These are phyloP conservation scores for Rosa rugosa DNA, from an alignment of 306 rosid species.

Conservation along the genomic window DNA sequence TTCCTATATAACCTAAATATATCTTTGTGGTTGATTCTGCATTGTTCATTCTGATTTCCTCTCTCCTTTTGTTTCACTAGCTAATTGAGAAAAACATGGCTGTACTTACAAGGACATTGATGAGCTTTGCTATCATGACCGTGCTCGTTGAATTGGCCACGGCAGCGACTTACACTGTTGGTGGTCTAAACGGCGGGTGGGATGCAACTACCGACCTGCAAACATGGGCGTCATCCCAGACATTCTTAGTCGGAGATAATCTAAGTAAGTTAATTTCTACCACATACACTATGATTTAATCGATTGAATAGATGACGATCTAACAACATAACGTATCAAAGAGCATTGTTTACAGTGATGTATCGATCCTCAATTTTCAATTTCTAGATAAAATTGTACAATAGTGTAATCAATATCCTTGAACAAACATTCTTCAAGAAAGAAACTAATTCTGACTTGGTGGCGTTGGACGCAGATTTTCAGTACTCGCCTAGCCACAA, in stretches of 20 bases:
- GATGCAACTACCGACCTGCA: constrained; percentile 51
- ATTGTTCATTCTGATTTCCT: not conserved
- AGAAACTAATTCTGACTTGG: not conserved
- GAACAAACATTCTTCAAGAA: not conserved
- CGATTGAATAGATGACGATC: not conserved
- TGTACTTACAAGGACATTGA: constrained; percentile 31
- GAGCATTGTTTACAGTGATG: not conserved
- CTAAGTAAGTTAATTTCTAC: constrained; percentile 49
- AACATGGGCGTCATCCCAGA: constrained; percentile 59
- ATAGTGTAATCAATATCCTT: not conserved
- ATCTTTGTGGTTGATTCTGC: not conserved
- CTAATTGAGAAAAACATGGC: constrained; percentile 40
- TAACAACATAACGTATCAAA: not conserved
- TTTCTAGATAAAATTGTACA: not conserved
- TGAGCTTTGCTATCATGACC: constrained; percentile 34
- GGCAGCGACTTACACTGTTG: constrained; percentile 58
- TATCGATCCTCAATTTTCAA: not conserved
- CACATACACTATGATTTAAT: not conserved
- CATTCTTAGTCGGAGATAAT: constrained; percentile 63
- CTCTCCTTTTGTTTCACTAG: not conserved
- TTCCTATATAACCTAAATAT: not conserved
- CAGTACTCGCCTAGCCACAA: constrained; percentile 63
- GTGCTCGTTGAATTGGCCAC: constrained; percentile 44
- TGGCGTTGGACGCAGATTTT: constrained; percentile 46
- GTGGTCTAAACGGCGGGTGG: constrained; percentile 75